Percentiles rank a stretch among this genome's conserved stretches.
Conservation (phyloP, 2,329 filamentous ascomycete species). For the Penicillium sp. region DNA sequence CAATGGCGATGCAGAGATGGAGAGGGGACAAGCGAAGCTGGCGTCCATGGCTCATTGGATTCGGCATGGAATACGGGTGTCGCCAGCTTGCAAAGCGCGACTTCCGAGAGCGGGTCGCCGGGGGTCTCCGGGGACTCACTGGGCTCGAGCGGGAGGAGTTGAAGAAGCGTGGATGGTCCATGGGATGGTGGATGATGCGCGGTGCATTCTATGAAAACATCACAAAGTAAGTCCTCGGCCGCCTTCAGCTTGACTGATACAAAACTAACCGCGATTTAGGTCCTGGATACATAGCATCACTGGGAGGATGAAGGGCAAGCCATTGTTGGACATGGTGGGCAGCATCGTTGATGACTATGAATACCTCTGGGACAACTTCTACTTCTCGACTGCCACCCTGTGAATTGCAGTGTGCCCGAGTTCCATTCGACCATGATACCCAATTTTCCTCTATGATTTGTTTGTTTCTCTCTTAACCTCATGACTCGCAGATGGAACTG, state of each 20-base stretch:
- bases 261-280: constrained; percentile 41
- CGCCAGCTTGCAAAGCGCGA: constrained; percentile 77
- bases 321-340: constrained; percentile 77
- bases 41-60: constrained; percentile 86
- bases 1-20: constrained; percentile 74
- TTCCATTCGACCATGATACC: constrained; percentile 24
- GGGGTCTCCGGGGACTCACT: constrained; percentile 75
- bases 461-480: constrained; percentile 9
- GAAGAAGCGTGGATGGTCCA: constrained; percentile 81
- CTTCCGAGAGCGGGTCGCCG: constrained; percentile 63
- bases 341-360: constrained; percentile 94
- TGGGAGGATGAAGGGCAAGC: constrained; percentile 68
- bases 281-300: constrained; percentile 69
- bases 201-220: constrained; percentile 96
- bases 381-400: constrained; percentile 71
- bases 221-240: constrained; percentile 59
- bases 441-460: constrained; percentile 13
- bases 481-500: constrained; percentile 6
- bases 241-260: not conserved
- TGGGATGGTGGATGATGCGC: constrained; percentile 95
- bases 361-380: constrained; percentile 97
- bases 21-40: constrained; percentile 75
- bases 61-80: constrained; percentile 83
- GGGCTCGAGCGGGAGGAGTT: constrained; percentile 88
- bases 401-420: constrained; percentile 21